Evolutionary conservation across 2,329 filamentous ascomycete genomes (phyloP).

Genomic region (Paecilomyces dactylethromorphus): DNA sequence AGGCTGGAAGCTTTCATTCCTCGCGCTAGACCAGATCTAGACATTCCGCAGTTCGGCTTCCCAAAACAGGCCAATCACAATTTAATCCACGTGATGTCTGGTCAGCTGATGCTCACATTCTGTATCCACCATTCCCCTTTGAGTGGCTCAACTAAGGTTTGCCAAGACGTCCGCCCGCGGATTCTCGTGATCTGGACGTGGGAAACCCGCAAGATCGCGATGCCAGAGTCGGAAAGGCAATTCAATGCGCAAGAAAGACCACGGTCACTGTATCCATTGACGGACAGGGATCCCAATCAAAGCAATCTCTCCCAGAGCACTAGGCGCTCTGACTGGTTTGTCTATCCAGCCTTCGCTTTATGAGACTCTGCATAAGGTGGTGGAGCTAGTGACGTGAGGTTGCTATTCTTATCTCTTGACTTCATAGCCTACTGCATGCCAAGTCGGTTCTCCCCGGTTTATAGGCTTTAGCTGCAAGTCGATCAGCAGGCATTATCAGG

Average conservation of each 20-base stretch:
- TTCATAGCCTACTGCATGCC: neutral
- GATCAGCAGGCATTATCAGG: neutral
- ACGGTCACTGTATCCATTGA: neutral
- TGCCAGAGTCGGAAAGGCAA: neutral
- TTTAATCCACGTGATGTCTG: neutral
- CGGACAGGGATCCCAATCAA: neutral
- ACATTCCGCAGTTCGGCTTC: neutral
- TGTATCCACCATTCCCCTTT: neutral
- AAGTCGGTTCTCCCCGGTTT: neutral
- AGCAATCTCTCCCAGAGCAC: neutral
- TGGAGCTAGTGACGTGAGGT: neutral
- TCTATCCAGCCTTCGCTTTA: neutral
- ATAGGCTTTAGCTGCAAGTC: neutral
- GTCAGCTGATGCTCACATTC: neutral
- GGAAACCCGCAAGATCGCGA: too few relatives aligned
- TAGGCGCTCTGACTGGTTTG: too few relatives aligned
- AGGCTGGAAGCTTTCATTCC: conserved; percentile 6
- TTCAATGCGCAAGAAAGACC: neutral
- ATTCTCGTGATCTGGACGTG: neutral
- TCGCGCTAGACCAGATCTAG: neutral
- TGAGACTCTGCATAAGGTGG: neutral
- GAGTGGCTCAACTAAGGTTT: neutral
- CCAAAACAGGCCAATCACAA: neutral
- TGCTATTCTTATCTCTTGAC: neutral
- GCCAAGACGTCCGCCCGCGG: neutral